These are phyloP conservation scores for Yarrowia porcina DNA, from an alignment of 805 yeast genomes.

Conservation along the genomic window DNA sequence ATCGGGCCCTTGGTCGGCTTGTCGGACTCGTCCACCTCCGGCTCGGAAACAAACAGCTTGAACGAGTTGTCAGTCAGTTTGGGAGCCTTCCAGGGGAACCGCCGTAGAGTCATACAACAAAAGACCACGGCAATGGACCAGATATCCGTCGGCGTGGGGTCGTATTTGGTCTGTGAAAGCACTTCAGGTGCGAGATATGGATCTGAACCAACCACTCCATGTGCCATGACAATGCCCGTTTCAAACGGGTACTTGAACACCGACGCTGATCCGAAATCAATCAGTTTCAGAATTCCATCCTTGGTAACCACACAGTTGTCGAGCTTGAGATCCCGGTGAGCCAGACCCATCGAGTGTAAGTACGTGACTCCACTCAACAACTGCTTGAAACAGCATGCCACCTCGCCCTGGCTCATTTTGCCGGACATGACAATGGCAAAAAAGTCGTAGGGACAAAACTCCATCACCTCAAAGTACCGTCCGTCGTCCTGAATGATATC, in stretches of 20 bases:
- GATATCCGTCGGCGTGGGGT: constrained; percentile 89
- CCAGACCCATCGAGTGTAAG: constrained; percentile 78
- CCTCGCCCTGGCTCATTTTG: constrained; percentile 74
- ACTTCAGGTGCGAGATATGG: constrained; percentile 93
- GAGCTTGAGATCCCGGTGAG: constrained; percentile 86
- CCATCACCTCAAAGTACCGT: constrained; percentile 87
- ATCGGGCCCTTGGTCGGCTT: constrained; percentile 59
- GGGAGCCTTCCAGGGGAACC: constrained; percentile 95
- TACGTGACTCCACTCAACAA: constrained; percentile 76
- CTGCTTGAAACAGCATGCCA: constrained; percentile 87
- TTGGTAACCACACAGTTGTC: constrained; percentile 87
- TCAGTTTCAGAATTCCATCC: constrained; percentile 81
- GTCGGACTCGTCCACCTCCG: constrained; percentile 30
- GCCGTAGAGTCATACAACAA: constrained; percentile 86
- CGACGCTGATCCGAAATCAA: constrained; percentile 92
- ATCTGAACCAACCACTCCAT: constrained; percentile 84
- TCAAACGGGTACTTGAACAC: constrained; percentile 74
- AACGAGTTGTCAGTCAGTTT: constrained; percentile 76
- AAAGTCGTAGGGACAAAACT: constrained; percentile 86
- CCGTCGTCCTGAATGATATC: constrained; percentile 89
- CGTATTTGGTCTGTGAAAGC: constrained; percentile 74
- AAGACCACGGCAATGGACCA: constrained; percentile 92
- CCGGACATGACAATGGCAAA: constrained; percentile 94
- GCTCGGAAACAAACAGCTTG: constrained; percentile 54
- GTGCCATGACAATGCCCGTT: constrained; percentile 58